Percentiles rank a stretch among this genome's conserved stretches.
phyloP scores from a whole-genome alignment of 352 stramenopile genomes.

The Phytophthora fragariae region DNA sequence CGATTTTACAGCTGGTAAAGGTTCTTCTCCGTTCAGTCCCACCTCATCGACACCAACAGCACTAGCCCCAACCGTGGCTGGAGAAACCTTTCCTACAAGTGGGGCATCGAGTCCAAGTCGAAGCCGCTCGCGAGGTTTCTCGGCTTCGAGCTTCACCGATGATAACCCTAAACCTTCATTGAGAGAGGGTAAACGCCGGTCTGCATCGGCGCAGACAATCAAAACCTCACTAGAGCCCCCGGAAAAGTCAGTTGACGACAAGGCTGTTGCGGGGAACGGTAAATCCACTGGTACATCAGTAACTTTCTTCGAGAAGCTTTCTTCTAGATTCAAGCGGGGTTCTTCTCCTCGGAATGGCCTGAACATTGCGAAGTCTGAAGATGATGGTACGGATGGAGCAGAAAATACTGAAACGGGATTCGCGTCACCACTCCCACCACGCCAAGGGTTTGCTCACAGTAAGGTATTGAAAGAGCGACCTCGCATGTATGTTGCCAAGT shows the following conservation, averaged over 20 bases:
- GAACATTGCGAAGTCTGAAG: constrained; percentile 32
- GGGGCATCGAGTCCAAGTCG: constrained; percentile 30
- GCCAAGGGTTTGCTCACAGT: constrained; percentile 32
- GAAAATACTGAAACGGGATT: constrained; percentile 26
- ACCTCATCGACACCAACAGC: constrained; percentile 8
- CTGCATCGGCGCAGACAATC: constrained; percentile 45
- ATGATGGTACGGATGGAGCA: constrained; percentile 28
- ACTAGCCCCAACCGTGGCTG: background rate
- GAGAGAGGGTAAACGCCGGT: constrained; percentile 45
- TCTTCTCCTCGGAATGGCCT: constrained; percentile 54
- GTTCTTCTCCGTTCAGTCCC: constrained; percentile 21
- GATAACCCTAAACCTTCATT: constrained; percentile 29
- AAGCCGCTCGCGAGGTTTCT: constrained; percentile 41
- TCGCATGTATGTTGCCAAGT: constrained; percentile 81
- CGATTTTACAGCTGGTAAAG: constrained; percentile 53
- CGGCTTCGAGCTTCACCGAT: constrained; percentile 43
- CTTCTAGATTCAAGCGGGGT: constrained; percentile 80
- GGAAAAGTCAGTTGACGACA: constrained; percentile 48
- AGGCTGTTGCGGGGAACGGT: constrained; percentile 23
- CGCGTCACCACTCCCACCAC: constrained; percentile 34
- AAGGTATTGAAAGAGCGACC: constrained; percentile 73
- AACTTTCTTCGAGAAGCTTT: constrained; percentile 89
- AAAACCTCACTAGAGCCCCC: constrained; percentile 34
- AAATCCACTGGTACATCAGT: constrained; percentile 54
- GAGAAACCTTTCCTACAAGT: constrained; percentile 22